These are phyloP conservation scores for Hydrangea macrophylla DNA, from an alignment of 148 eudicot genomes.

Conservation along the genomic window DNA sequence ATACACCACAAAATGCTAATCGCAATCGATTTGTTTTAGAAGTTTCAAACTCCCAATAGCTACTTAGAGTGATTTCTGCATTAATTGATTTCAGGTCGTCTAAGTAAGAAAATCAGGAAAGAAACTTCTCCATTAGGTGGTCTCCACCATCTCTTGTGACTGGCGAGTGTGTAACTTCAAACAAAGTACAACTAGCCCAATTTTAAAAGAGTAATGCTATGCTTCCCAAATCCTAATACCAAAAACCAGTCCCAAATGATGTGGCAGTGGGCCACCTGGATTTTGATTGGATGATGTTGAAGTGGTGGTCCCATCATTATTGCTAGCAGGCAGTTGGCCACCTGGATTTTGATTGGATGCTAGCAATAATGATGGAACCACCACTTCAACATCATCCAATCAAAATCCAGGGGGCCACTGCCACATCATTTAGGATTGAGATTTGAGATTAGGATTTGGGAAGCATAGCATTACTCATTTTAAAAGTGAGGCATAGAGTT, in stretches of 20 bases:
- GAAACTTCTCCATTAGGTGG: neutral
- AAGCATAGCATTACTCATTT: no score
- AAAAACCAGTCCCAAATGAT: no score
- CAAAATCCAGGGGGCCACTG: no score
- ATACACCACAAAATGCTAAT: neutral
- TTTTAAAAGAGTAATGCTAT: neutral
- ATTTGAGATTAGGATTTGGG: no score
- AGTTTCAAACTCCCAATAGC: neutral
- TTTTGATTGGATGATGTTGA: neutral
- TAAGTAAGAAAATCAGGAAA: neutral
- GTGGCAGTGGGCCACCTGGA: neutral
- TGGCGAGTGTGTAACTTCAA: neutral
- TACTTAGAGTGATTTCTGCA: neutral
- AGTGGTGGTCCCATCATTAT: no score
- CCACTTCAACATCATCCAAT: no score
- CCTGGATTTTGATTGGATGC: no score
- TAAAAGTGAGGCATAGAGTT: no score
- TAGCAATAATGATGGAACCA: no score
- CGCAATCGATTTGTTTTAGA: neutral
- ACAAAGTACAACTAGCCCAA: conserved; percentile 2
- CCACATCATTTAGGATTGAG: no score
- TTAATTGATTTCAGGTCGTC: neutral
- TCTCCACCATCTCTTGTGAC: neutral
- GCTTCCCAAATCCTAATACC: no score
- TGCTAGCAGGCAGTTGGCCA: no score